These are phyloP conservation scores for Helenozyma baotianmanensis DNA, from an alignment of 805 yeast species.

Conservation along the genomic window DNA sequence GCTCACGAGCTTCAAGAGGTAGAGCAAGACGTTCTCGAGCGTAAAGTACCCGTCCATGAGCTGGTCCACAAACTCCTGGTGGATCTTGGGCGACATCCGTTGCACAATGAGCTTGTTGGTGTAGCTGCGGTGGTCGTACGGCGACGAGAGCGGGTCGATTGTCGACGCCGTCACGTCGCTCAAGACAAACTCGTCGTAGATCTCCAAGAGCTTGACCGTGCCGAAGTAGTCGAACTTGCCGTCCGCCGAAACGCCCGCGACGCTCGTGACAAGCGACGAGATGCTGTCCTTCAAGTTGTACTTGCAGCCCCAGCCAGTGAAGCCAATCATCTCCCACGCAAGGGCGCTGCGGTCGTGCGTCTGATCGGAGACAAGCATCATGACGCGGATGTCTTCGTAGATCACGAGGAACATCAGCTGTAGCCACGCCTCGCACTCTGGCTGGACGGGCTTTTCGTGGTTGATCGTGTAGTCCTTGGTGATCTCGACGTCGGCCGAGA, in stretches of 20 bases:
- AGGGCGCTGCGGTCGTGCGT: conserved; percentile 50
- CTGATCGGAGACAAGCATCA: conserved; percentile 22
- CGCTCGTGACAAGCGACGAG: conserved; percentile 40
- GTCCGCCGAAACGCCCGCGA: conserved; percentile 44
- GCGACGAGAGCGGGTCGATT: conserved; percentile 27
- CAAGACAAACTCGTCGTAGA: conserved; percentile 40
- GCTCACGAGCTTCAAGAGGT: conserved; percentile 47
- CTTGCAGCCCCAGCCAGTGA: conserved; percentile 35
- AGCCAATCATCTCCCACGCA: conserved; percentile 72
- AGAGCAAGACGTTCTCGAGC: conserved; percentile 30
- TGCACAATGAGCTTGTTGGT: conserved; percentile 32
- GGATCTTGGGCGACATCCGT: conserved; percentile 16
- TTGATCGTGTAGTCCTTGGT: conserved; percentile 32
- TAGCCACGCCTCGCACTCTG: conserved; percentile 69
- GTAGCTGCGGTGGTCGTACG: conserved; percentile 21
- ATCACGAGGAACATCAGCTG: conserved; percentile 68
- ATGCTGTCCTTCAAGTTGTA: conserved; percentile 35
- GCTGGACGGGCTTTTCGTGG: conserved; percentile 15
- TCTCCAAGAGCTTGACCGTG: conserved; percentile 44
- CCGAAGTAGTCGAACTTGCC: conserved; percentile 63
- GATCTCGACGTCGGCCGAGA: neutral
- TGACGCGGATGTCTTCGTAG: conserved; percentile 51
- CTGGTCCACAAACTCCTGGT: conserved; percentile 19
- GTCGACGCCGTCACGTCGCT: conserved; percentile 30
- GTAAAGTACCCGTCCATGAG: conserved; percentile 27